Conservation (phyloP, 2,329 filamentous ascomycete genomes). For the Exophiala phaeomuriformis region DNA sequence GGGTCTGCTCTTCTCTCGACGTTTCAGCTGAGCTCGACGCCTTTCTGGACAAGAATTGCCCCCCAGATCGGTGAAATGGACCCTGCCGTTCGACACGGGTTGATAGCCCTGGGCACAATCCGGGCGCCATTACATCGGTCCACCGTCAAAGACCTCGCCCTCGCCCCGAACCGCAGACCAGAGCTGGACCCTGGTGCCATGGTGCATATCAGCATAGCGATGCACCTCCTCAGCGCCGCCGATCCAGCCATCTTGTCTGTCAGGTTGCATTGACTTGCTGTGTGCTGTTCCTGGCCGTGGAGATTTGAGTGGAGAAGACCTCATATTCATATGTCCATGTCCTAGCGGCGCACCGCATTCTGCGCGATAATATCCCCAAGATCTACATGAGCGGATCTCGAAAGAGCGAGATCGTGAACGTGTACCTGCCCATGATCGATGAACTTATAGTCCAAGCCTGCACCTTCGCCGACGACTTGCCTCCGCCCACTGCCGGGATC, state of each 20-base stretch:
- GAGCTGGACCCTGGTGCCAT: conserved; percentile 3
- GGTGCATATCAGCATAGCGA: conserved; percentile 7
- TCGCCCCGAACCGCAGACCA: neutral
- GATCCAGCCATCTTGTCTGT: conserved; percentile 1
- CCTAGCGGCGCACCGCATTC: conserved; percentile 8
- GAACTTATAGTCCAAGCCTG: conserved; percentile 8
- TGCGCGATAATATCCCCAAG: neutral
- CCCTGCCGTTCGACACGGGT: conserved; percentile 7
- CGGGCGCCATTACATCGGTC: conserved; percentile 6
- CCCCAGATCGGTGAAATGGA: conserved; percentile 7
- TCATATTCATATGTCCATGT: conserved; percentile 1
- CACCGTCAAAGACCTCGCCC: neutral
- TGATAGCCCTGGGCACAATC: conserved; percentile 6
- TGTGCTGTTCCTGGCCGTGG: conserved; percentile 8
- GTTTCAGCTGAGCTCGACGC: conserved; percentile 5
- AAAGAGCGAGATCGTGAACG: neutral
- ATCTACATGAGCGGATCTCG: neutral
- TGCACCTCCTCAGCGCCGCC: conserved; percentile 5
- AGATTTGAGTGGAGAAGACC: conserved; percentile 12
- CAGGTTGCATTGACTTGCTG: conserved; percentile 11
- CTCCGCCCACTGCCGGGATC: neutral
- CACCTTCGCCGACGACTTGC: conserved; percentile 10
- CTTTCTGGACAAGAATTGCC: conserved; percentile 9
- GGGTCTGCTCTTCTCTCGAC: conserved; percentile 4
- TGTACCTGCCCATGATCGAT: conserved; percentile 2